Evolutionary conservation across 495 filamentous ascomycete genomes (phyloP), one percentile per base, ranked within the genome.

Genomic region (Choiromyces venosus): DNA sequence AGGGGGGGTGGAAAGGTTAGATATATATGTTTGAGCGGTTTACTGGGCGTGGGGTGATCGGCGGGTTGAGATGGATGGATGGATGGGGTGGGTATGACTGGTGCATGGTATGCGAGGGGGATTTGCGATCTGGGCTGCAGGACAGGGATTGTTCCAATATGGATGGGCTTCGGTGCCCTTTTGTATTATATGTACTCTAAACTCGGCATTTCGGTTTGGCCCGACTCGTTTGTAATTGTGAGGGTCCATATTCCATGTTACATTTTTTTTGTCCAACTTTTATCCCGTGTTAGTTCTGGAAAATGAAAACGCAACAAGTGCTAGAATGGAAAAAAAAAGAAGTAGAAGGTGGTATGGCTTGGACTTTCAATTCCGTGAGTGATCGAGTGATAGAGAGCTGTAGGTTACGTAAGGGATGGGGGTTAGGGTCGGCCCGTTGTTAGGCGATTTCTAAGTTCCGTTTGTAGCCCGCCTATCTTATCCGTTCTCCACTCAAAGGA

Each of bases 1-100:
- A 0, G 42, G 19, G 44, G n/a, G 21, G 21, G n/a, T 52, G 5
- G 25, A 61, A 29, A 61, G 10, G 52, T 61, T 61, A 33, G 52
- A 61, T 61, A 61, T 61, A 61, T 61, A 61, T 29, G 52, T 33
- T 61, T 61, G 52, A 61, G 52, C 52, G 52, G 25, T 61, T 61
- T 61, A 33, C 10, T 6, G 25, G 52, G 52, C 25, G 52, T 61
- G 52, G 25, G 46, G 25, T 61, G 52, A 61, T 61, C 52, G 52
- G 25, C 52, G 52, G 25, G 52, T 61, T 16, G 52, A 61, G 52
- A 61, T 61, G 52, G 52, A 61, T 61, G 52, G 12, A 33, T 61
- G 52, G n/a, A 33, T 16, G 25, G 52, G n/a, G 46, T 29, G 46
- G 46, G 52, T 61, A 33, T 61, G 52, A 61, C 52, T 61, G 52